phyloP scores from a whole-genome alignment of 2,329 filamentous ascomycete species.

The Xylaria digitata region DNA sequence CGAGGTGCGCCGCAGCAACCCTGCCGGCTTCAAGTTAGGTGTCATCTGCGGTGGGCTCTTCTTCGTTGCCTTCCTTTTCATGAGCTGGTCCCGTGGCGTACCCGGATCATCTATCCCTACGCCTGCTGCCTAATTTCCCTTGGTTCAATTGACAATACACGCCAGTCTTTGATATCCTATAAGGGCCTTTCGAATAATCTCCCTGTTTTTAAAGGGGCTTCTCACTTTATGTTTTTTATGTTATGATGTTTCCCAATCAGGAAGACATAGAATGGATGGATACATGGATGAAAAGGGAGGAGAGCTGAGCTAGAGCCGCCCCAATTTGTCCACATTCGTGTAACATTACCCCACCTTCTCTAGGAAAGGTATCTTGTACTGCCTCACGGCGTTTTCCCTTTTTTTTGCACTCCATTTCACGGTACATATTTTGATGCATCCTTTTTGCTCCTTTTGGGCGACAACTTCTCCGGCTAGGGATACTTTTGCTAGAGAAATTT shows the following conservation, averaged over 20 bases:
- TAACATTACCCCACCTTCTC: conserved; percentile 18
- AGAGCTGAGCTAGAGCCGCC: conserved; percentile 33
- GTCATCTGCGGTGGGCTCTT: conserved; percentile 39
- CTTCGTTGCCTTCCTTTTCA: conserved; percentile 36
- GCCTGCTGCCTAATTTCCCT: conserved; percentile 27
- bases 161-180: neutral
- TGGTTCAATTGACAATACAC: neutral
- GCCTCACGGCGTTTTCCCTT: conserved; percentile 27
- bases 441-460: conserved; percentile 31
- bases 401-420: conserved; percentile 21
- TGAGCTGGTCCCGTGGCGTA: conserved; percentile 39
- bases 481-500: conserved; percentile 35
- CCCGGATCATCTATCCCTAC: conserved; percentile 36
- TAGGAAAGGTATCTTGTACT: conserved; percentile 22
- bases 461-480: conserved; percentile 36
- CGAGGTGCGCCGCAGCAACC: conserved; percentile 42
- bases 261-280: conserved; percentile 24
- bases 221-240: conserved; percentile 30
- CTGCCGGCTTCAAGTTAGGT: conserved; percentile 40
- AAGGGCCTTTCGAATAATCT: conserved; percentile 18
- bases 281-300: conserved; percentile 10
- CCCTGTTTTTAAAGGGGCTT: conserved; percentile 38
- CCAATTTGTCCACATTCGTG: conserved; percentile 20
- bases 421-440: conserved; percentile 33
- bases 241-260: conserved; percentile 5